Percentiles rank a stretch among this genome's conserved stretches.
Conservation (phyloP, 371 early-diverging fungal genomes). For the Batkoa obscura region DNA sequence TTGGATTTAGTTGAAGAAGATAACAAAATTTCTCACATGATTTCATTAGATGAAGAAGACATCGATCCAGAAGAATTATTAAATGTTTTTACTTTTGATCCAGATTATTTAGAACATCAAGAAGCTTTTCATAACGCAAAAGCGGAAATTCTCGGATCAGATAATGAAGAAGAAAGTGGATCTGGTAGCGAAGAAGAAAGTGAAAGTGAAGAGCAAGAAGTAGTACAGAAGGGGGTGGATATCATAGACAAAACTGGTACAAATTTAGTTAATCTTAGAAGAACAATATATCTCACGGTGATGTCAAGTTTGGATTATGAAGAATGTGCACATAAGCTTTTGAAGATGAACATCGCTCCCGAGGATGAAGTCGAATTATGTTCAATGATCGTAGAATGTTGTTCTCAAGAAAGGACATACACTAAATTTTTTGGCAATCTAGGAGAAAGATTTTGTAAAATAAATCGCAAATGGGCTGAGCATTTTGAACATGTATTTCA, state of each 20-base stretch:
- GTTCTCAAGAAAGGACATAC: conserved; percentile 87
- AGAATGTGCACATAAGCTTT: conserved; percentile 87
- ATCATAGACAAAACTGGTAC: conserved; percentile 83
- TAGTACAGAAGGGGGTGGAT: conserved; percentile 10
- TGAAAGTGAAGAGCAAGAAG: conserved; percentile 30
- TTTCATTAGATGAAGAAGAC: conserved; percentile 73
- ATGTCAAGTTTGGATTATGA: conserved; percentile 92
- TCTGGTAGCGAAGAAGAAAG: conserved; percentile 22
- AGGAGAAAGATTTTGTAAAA: conserved; percentile 83
- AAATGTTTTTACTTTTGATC: conserved; percentile 63
- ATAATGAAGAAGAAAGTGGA: conserved; percentile 33
- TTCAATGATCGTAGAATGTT: conserved; percentile 95
- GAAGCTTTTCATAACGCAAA: conserved; percentile 59
- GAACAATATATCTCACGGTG: conserved; percentile 85
- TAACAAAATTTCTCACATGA: conserved; percentile 82
- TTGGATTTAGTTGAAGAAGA: conserved; percentile 90
- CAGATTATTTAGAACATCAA: conserved; percentile 65
- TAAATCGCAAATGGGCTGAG: conserved; percentile 62
- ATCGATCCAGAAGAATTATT: conserved; percentile 30
- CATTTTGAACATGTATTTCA: conserved; percentile 57
- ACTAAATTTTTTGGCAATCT: conserved; percentile 81
- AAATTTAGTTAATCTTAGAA: conserved; percentile 69
- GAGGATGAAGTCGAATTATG: conserved; percentile 80
- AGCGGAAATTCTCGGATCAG: conserved; percentile 58
- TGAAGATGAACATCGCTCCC: conserved; percentile 60